phyloP scores from a whole-genome alignment of 169 alveolate genomes.

The Plasmodium ovale region DNA sequence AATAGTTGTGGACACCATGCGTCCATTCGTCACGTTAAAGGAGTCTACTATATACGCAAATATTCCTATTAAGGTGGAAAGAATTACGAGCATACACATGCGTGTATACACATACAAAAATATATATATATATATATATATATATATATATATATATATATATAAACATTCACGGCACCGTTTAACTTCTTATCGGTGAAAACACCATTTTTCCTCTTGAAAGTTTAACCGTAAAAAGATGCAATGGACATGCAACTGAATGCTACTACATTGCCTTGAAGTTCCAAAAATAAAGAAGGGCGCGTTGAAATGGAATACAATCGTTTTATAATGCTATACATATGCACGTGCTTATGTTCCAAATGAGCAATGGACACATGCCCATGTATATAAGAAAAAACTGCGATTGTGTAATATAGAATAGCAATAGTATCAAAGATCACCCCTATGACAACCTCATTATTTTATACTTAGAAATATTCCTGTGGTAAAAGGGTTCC shows the following conservation, averaged over 20 bases:
- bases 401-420: no score
- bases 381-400: no score
- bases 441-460: not conserved
- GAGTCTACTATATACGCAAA: conserved; percentile 34
- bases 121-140: no score
- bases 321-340: conserved; percentile 3
- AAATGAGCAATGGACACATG: no score
- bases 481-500: conserved; percentile 46
- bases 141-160: not conserved
- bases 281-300: not conserved
- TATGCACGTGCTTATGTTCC: conserved; percentile 2
- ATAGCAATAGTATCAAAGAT: no score
- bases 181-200: no score
- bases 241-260: conserved; percentile 45
- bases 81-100: not conserved
- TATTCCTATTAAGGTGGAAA: conserved; percentile 29
- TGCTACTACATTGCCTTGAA: conserved; percentile 33
- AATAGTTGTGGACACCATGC: conserved; percentile 16
- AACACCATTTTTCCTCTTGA: no score
- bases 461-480: conserved; percentile 49
- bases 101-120: no score
- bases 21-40: conserved; percentile 11
- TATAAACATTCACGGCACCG: no score
- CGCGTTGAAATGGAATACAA: not conserved
- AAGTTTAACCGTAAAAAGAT: conserved; percentile 64